phyloP scores from a whole-genome alignment of 352 stramenopile species.

The Pythium rishiriense region DNA sequence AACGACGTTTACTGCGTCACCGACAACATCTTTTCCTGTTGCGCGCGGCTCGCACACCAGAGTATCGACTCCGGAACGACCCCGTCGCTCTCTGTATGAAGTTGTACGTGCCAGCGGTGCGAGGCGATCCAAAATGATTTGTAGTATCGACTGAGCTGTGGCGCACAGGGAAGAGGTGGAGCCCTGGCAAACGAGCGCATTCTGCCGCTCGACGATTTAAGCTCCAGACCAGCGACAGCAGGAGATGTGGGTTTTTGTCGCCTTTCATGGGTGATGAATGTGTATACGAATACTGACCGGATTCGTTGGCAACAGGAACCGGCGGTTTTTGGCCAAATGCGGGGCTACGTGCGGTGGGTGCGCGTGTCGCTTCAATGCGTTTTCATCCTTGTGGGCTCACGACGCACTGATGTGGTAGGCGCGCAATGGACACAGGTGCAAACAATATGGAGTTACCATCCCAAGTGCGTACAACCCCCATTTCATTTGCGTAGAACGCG shows the following conservation, averaged over 20 bases:
- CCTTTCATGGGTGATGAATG: background rate
- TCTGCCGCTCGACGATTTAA: slow-evolving; percentile 26
- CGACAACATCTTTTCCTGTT: slow-evolving; percentile 6
- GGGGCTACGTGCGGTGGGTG: slow-evolving; percentile 56
- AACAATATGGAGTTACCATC: slow-evolving; percentile 18
- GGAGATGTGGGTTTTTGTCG: slow-evolving; percentile 32
- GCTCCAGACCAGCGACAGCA: slow-evolving; percentile 30
- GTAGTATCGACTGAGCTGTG: too few species aligned
- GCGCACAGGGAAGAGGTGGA: slow-evolving; percentile 8
- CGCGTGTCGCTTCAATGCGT: background rate
- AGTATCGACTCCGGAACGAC: background rate
- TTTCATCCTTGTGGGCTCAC: background rate
- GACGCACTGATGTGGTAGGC: background rate
- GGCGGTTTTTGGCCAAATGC: slow-evolving; percentile 28
- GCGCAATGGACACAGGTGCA: background rate
- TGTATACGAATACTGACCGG: background rate
- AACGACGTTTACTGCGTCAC: background rate
- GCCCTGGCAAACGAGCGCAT: slow-evolving; percentile 10
- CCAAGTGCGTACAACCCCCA: slow-evolving; percentile 6
- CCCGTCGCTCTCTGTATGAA: slow-evolving; percentile 24
- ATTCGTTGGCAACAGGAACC: slow-evolving; percentile 25
- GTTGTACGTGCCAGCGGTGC: slow-evolving; percentile 20
- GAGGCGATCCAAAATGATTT: background rate
- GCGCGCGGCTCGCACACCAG: slow-evolving; percentile 1
- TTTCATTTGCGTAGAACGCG: background rate